These are phyloP conservation scores for Yamadazyma epiphylla DNA, from an alignment of 1,139 yeast species.

Conservation along the genomic window DNA sequence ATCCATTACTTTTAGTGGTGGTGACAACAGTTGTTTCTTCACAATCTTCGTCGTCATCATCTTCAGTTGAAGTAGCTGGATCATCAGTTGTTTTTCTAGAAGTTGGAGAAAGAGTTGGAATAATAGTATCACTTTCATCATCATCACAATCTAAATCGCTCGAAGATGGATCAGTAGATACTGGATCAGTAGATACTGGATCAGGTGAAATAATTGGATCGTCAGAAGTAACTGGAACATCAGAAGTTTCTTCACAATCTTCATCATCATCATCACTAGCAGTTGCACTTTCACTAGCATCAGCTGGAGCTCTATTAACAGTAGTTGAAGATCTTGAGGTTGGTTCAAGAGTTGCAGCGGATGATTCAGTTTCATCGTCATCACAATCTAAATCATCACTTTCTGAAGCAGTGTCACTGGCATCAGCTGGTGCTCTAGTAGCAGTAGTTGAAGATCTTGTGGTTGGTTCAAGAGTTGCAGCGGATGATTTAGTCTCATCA, in stretches of 20 bases:
- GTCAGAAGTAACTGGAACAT: conserved; percentile 3
- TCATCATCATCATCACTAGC: conserved; percentile 13
- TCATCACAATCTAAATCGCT: conserved; percentile 8
- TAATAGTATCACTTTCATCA: conserved; percentile 2
- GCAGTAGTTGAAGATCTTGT: not conserved
- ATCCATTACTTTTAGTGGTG: too few species aligned
- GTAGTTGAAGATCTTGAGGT: conserved; percentile 2
- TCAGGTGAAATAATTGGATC: too few species aligned
- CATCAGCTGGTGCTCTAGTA: conserved; percentile 2
- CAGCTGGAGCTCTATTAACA: conserved; percentile 3
- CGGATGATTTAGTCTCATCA: conserved; percentile 2
- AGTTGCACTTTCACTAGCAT: conserved; percentile 2
- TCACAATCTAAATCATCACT: conserved; percentile 8
- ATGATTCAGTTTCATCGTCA: conserved; percentile 4
- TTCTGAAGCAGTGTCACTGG: conserved; percentile 1
- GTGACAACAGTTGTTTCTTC: conserved; percentile 6
- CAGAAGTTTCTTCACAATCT: conserved; percentile 8
- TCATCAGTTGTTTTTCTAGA: conserved; percentile 1
- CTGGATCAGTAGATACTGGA: conserved; percentile 1
- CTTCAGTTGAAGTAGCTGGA: conserved; percentile 4
- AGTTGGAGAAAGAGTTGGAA: too few species aligned
- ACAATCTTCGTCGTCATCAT: conserved; percentile 12
- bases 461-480: not conserved
- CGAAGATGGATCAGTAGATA: conserved; percentile 1
- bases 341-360: too few species aligned